Percentiles rank a stretch among this genome's conserved stretches.
These are phyloP conservation scores for Rhodomyrtus psidioides DNA, from an alignment of 441 rosid species.

Conservation along the genomic window DNA sequence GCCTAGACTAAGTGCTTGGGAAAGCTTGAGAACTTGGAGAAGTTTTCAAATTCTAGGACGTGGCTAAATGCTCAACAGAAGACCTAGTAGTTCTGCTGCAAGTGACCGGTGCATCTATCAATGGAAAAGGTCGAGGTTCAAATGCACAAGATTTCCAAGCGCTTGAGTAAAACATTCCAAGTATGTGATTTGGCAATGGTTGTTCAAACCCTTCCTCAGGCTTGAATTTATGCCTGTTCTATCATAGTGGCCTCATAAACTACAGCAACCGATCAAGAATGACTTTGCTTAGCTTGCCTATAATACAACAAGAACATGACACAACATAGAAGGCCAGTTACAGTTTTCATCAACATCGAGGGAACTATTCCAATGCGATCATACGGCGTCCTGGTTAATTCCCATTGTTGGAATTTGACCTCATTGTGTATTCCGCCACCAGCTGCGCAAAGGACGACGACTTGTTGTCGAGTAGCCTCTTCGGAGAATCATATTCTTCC, in stretches of 20 bases:
- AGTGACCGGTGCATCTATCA: not conserved
- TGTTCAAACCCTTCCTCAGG: not conserved
- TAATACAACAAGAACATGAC: not conserved
- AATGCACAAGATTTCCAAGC: not conserved
- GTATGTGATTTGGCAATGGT: not conserved
- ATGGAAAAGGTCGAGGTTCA: not conserved
- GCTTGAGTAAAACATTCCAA: not conserved
- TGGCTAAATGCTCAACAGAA: not conserved
- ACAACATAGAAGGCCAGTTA: not conserved
- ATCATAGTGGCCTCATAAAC: not conserved
- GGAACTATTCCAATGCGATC: not conserved
- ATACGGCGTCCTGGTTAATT: not conserved
- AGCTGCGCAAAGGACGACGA: slow-evolving; percentile 71
- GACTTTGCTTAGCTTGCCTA: not conserved
- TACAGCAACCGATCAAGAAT: not conserved
- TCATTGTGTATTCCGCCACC: slow-evolving; percentile 63
- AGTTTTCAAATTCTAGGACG: not conserved
- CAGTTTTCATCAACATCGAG: not conserved
- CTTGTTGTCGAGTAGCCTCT: slow-evolving; percentile 51
- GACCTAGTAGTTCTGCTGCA: not conserved
- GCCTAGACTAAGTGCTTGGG: not conserved
- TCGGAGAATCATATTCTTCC: slow-evolving; percentile 28
- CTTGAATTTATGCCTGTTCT: not conserved
- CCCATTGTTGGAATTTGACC: slow-evolving; percentile 43
- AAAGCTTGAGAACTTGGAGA: not conserved